Conservation (phyloP, 1,284 basidiomycete genomes). For the Caloboletus inedulis region DNA sequence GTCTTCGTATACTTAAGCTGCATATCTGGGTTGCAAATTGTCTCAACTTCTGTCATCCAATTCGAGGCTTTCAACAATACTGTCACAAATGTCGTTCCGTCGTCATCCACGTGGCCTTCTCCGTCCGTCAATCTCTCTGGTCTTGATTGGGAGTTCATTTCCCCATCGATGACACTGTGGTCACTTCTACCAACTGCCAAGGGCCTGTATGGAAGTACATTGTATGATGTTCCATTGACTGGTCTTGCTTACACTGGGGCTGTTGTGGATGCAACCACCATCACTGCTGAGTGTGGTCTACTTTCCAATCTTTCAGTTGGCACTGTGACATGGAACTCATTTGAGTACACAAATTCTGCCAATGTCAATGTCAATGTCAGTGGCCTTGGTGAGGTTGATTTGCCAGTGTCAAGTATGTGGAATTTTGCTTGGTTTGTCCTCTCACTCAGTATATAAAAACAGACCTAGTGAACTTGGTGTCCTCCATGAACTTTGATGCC, state of each 20-base stretch:
- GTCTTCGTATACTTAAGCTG: slow-evolving; percentile 9
- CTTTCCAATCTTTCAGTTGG: slow-evolving; percentile 1
- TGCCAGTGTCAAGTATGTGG: neutral
- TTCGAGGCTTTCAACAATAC: slow-evolving; percentile 15
- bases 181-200: slow-evolving; percentile 5
- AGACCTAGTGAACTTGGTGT: neutral
- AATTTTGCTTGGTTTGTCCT: neutral
- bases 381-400: slow-evolving; percentile 3
- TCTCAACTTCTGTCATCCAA: slow-evolving; percentile 22
- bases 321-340: neutral
- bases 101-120: slow-evolving; percentile 9
- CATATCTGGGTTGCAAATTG: slow-evolving; percentile 18
- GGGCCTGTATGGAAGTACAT: slow-evolving; percentile 8
- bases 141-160: slow-evolving; percentile 5
- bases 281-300: slow-evolving; percentile 14
- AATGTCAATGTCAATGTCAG: neutral
- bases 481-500: no score
- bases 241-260: slow-evolving; percentile 3
- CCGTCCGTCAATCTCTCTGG: neutral
- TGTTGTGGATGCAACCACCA: slow-evolving; percentile 8
- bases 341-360: neutral
- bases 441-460: neutral
- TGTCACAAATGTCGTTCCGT: neutral
- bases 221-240: slow-evolving; percentile 15
- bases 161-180: neutral